phyloP scores from a whole-genome alignment of 2,329 filamentous ascomycete genomes.

The Pseudogymnoascus sp. region DNA sequence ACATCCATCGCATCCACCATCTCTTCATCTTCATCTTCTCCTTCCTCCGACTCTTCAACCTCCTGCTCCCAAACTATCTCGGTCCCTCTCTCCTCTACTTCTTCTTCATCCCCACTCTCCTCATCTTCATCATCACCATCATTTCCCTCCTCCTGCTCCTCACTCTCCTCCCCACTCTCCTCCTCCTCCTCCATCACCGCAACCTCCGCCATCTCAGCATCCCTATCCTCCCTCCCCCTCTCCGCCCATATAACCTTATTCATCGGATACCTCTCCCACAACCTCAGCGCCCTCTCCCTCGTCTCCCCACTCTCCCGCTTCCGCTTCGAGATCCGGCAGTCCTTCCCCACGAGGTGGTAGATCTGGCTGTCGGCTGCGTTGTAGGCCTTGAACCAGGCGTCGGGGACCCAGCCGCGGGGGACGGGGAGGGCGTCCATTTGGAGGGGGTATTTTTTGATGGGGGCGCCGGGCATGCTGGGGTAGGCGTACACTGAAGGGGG shows the following conservation, averaged over 20 bases:
- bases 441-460: neutral
- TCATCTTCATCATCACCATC: neutral
- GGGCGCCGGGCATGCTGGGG: neutral
- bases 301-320: constrained; percentile 3
- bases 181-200: neutral
- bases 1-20: neutral
- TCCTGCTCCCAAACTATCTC: constrained; percentile 2
- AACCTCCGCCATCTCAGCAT: neutral
- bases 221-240: neutral
- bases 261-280: constrained; percentile 1
- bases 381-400: constrained; percentile 1
- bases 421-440: constrained; percentile 5
- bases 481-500: neutral
- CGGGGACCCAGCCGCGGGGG: neutral
- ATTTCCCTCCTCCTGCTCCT: neutral
- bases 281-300: constrained; percentile 2
- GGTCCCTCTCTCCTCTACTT: neutral
- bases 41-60: neutral
- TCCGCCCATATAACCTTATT: constrained; percentile 2
- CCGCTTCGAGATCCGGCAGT: neutral
- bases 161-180: neutral
- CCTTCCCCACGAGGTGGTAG: neutral
- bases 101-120: neutral
- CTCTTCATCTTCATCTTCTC: neutral
- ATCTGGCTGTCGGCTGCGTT: constrained; percentile 2